A percentile compares a stretch with the other conserved stretches of the same genome.
phyloP scores from a whole-genome alignment of 768 basidiomycete genomes.

The Pleurotus eryngii region DNA sequence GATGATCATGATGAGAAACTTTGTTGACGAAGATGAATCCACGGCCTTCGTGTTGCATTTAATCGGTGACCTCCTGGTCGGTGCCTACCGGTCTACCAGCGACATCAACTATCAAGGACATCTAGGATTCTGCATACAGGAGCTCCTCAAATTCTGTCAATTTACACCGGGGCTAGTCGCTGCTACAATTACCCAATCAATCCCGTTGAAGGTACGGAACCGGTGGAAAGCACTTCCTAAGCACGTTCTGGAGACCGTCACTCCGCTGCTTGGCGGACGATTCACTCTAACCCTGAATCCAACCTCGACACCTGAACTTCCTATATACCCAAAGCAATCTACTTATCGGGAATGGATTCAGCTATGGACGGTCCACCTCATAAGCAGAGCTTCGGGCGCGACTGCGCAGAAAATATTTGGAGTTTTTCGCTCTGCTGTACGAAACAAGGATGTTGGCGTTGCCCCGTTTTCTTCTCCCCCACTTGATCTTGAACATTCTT shows the following conservation, averaged over 20 bases:
- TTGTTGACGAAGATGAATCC: conserved; percentile 74
- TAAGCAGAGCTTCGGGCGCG: conserved; percentile 55
- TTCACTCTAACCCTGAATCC: conserved; percentile 51
- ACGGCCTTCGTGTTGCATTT: conserved; percentile 81
- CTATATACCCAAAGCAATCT: conserved; percentile 71
- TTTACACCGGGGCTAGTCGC: conserved; percentile 77
- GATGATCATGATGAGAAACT: conserved; percentile 79
- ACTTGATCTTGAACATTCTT: conserved; percentile 83
- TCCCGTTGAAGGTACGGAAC: conserved; percentile 63
- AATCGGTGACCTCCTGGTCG: conserved; percentile 80
- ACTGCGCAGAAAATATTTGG: conserved; percentile 70
- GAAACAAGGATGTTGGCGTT: conserved; percentile 91
- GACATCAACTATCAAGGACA: conserved; percentile 90
- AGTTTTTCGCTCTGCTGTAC: conserved; percentile 73
- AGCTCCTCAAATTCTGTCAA: conserved; percentile 81
- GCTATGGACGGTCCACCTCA: conserved; percentile 80
- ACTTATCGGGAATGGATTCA: conserved; percentile 98
- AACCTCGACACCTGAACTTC: conserved; percentile 45
- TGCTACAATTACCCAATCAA: conserved; percentile 38
- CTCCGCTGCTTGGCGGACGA: conserved; percentile 74
- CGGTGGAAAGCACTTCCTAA: conserved; percentile 81
- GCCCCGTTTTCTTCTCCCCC: conserved; percentile 90
- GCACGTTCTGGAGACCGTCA: conserved; percentile 80
- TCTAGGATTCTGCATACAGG: conserved; percentile 90
- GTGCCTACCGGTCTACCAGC: conserved; percentile 89